A percentile compares a stretch with the other conserved stretches of the same genome.
Evolutionary conservation across 2,329 filamentous ascomycete species (phyloP).

Genomic region (Claviceps pazoutovae): DNA sequence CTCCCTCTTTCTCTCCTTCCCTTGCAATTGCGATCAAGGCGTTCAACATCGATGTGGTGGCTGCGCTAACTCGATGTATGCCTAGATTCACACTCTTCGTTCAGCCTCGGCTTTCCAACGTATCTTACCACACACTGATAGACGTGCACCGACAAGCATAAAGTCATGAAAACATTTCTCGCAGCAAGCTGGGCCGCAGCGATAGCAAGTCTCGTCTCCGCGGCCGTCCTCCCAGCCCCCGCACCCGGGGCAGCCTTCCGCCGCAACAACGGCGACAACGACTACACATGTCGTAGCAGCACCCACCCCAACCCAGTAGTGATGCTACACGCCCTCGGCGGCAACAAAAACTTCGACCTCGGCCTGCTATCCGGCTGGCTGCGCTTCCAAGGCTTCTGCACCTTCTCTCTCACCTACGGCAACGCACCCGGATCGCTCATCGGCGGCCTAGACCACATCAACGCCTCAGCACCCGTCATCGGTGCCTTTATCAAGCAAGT

Average conservation of each 20-base stretch:
- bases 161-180: no score
- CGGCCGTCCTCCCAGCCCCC: background rate
- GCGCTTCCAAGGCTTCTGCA: constrained; percentile 8
- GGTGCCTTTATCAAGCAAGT: constrained; percentile 9
- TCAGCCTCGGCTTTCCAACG: no score
- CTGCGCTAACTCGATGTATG: no score
- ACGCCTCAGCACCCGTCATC: constrained; percentile 9
- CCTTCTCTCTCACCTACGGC: constrained; percentile 11
- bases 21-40: no score
- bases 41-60: no score
- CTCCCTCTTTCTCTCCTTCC: no score
- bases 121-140: no score
- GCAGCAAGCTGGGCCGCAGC: no score
- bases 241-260: no score
- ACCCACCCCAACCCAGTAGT: constrained; percentile 9
- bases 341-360: constrained; percentile 9
- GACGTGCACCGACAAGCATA: no score
- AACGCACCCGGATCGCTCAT: constrained; percentile 3
- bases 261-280: background rate
- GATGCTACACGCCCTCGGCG: constrained; percentile 11
- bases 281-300: background rate
- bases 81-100: no score
- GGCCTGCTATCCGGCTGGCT: constrained; percentile 10
- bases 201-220: background rate
- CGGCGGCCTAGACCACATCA: constrained; percentile 10